Conservation (phyloP, 2,329 filamentous ascomycete species). For the Pseudogymnoascus sp. region DNA sequence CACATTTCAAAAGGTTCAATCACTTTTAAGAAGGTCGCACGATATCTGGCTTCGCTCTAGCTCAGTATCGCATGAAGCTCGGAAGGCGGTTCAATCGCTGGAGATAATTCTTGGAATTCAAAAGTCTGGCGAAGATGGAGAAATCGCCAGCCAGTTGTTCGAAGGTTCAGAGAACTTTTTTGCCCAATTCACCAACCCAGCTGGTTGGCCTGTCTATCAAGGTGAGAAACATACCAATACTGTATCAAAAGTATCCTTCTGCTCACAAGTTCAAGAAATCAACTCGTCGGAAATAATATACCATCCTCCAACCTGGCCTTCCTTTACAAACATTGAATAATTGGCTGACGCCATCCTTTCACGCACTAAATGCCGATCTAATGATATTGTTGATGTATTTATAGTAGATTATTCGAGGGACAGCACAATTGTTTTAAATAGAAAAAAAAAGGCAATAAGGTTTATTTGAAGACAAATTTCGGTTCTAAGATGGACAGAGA, state of each 20-base stretch:
- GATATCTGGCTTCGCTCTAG: background rate
- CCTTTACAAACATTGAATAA: background rate
- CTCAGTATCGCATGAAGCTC: background rate
- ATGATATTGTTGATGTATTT: too few species aligned
- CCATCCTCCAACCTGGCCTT: background rate
- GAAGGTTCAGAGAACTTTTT: background rate
- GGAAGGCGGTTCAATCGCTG: background rate
- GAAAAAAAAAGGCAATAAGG: too few species aligned
- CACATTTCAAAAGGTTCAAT: background rate
- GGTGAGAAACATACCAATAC: background rate
- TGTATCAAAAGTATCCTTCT: background rate
- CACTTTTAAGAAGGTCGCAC: background rate
- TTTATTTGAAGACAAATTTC: background rate
- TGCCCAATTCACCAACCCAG: background rate
- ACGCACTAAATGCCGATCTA: background rate
- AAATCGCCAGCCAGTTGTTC: background rate
- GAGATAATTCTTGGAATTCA: background rate
- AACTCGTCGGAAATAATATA: background rate
- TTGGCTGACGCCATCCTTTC: background rate
- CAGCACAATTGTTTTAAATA: background rate
- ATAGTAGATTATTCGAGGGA: too few species aligned
- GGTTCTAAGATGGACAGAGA: too few species aligned
- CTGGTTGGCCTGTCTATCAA: background rate
- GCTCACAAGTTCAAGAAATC: background rate
- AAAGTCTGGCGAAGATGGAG: background rate